phyloP scores from a whole-genome alignment of 306 rosid species.

The Carpinus viminea region DNA sequence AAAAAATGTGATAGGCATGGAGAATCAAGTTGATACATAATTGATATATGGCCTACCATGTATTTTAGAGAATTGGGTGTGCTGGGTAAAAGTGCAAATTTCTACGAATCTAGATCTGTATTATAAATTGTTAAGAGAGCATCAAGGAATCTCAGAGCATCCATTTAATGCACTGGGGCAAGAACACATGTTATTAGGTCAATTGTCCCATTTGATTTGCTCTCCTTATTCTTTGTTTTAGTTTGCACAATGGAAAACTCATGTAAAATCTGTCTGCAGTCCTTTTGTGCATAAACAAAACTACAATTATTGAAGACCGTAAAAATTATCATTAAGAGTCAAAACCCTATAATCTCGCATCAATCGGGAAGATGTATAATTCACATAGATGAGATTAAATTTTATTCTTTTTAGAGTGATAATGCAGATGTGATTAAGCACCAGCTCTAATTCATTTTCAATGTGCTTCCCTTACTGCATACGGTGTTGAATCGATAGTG shows the following conservation, averaged over 20 bases:
- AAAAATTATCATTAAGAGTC: neutral
- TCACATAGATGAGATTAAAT: too few relatives aligned
- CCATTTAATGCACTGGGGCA: neutral
- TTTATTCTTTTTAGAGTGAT: too few relatives aligned
- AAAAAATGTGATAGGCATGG: conserved; percentile 3
- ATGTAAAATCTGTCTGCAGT: neutral
- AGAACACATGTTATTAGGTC: neutral
- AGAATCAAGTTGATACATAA: conserved; percentile 21
- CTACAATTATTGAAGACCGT: neutral
- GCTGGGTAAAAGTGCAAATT: neutral
- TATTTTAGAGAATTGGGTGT: neutral
- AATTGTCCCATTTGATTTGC: neutral
- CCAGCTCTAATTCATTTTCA: too few relatives aligned
- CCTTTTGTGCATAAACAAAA: neutral
- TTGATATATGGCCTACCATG: conserved; percentile 16
- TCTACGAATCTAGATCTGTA: neutral
- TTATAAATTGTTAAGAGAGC: neutral
- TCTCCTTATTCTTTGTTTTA: neutral
- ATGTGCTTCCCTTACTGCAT: too few relatives aligned
- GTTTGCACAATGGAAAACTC: neutral
- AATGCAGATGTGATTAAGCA: too few relatives aligned
- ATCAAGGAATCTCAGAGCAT: conserved; percentile 9
- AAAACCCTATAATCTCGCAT: too few relatives aligned
- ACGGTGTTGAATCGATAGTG: too few relatives aligned
- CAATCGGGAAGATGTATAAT: too few relatives aligned